Base-by-base conservation (phyloP, 352 stramenopile genomes). In the Phytopythium mirpurense region DNA sequence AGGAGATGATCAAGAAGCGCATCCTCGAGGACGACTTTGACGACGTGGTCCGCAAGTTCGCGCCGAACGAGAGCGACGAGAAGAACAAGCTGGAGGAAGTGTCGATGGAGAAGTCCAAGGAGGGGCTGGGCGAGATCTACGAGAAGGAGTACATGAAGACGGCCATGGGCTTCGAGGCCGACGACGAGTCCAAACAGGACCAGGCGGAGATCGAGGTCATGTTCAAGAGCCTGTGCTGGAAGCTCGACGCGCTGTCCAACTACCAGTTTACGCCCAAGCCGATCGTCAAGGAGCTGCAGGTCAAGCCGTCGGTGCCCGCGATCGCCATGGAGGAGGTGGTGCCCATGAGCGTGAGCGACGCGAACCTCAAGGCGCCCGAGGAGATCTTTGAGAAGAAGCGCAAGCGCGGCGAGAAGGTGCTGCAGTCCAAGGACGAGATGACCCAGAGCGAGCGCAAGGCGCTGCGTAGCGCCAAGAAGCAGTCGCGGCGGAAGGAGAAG, bases 111-210 rank as follows among this genome's bases (percentile, higher is more conserved):
- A 96, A 97, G 62, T 88, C 72, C 32, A 95, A 90, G 68, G 73
- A 95, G 47, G 88, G 90, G 45, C 72, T 97, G 27, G 93, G 93
- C 9, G 93, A 98, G 60, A 83, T 98, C 45, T 98, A 98, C 65
- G 93, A 98, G 63, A 91, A 95, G 51, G 93, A 98, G 68, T 98
- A 97, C 69, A 86, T 98, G 65, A 98, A 98, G 76, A 97, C 88
- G 8, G 86, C 88, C 5, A 86, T 95, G 63, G 91, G 93, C 54
- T 97, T 96, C 54, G 93, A 98, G 58, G 78, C 84, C 32, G 88
- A 97, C 59, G 88, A 92, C 29, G 87, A 90, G 40, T 90, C 94
- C 54, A 96, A 79, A 62, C 85, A 97, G 65, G 91, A 96, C 44
- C 90, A 97, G 55, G 83, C 95, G 29, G 93, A 98, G 73, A 98